A percentile compares a stretch with the other conserved stretches of the same genome.
Conservation (phyloP, 208 protist genomes). For the Acanthamoeba sp. region DNA sequence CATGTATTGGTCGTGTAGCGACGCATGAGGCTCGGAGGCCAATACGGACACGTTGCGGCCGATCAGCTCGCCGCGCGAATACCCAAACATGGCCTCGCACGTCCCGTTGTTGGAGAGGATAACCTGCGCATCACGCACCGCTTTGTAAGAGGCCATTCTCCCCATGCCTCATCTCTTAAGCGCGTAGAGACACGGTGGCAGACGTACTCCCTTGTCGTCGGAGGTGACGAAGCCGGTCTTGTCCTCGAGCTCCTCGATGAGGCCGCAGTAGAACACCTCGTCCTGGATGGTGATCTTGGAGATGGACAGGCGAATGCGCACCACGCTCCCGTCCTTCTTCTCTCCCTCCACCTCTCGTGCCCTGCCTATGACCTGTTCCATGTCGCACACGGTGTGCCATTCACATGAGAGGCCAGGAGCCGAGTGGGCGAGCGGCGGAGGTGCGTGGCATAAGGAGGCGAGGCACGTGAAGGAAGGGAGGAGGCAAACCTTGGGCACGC, state of each 20-base stretch:
- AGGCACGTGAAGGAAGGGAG: not conserved
- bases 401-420: too few relatives aligned
- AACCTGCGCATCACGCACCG: not conserved
- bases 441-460: too few relatives aligned
- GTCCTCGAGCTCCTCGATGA: slow-evolving; percentile 55
- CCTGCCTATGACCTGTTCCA: not conserved
- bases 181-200: not conserved
- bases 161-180: too few relatives aligned
- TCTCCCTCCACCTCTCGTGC: not conserved
- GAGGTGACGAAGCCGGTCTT: slow-evolving; percentile 28
- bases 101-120: not conserved
- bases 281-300: not conserved
- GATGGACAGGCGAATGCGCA: slow-evolving; percentile 12
- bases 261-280: not conserved
- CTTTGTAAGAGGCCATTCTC: not conserved
- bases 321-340: slow-evolving; percentile 18
- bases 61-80: slow-evolving; percentile 23
- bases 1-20: slow-evolving; percentile 33
- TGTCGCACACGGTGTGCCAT: too few relatives aligned
- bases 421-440: too few relatives aligned
- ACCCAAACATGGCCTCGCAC: not conserved
- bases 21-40: not conserved
- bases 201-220: not conserved
- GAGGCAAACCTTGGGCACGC: not conserved
- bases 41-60: slow-evolving; percentile 22